These are phyloP conservation scores for Colletotrichum endophyticum DNA, from an alignment of 2,329 filamentous ascomycete species.

Conservation along the genomic window DNA sequence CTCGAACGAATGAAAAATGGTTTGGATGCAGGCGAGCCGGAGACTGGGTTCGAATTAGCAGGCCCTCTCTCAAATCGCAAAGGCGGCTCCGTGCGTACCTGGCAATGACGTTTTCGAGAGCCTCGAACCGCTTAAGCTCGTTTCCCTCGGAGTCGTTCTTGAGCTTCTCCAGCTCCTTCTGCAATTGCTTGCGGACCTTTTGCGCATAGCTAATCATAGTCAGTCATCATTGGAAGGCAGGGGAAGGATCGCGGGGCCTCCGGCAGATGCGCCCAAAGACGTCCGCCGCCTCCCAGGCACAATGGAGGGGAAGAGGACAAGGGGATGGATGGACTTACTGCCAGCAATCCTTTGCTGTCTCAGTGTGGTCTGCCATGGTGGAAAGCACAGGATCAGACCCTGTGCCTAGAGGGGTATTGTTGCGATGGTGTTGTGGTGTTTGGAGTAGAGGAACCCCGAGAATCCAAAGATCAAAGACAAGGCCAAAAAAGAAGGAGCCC, in stretches of 20 bases:
- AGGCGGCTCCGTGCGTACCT: slow-evolving; percentile 35
- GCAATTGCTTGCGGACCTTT: slow-evolving; percentile 47
- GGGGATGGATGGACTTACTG: slow-evolving; percentile 36
- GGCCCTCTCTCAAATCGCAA: neutral
- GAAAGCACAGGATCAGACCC: neutral
- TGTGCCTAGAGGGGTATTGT: neutral
- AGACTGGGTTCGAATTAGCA: slow-evolving; percentile 52
- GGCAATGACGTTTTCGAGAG: slow-evolving; percentile 47
- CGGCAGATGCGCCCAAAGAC: neutral
- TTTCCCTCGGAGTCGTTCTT: slow-evolving; percentile 38
- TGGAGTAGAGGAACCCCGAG: slow-evolving; percentile 2
- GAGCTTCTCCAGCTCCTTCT: slow-evolving; percentile 48
- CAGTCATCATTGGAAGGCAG: slow-evolving; percentile 11
- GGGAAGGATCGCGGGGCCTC: neutral
- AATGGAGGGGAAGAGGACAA: neutral
- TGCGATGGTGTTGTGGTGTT: slow-evolving; percentile 15
- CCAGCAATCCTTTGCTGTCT: slow-evolving; percentile 40
- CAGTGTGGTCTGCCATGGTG: slow-evolving; percentile 13
- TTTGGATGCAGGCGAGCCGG: slow-evolving; percentile 73
- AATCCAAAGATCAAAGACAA: slow-evolving; percentile 4
- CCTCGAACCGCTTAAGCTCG: slow-evolving; percentile 47
- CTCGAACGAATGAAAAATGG: slow-evolving; percentile 75
- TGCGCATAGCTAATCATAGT: slow-evolving; percentile 40
- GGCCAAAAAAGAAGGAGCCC: slow-evolving; percentile 17
- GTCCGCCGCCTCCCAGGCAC: neutral